These are phyloP conservation scores for Botrytis aclada DNA, from an alignment of 2,329 filamentous ascomycete species.

Conservation along the genomic window DNA sequence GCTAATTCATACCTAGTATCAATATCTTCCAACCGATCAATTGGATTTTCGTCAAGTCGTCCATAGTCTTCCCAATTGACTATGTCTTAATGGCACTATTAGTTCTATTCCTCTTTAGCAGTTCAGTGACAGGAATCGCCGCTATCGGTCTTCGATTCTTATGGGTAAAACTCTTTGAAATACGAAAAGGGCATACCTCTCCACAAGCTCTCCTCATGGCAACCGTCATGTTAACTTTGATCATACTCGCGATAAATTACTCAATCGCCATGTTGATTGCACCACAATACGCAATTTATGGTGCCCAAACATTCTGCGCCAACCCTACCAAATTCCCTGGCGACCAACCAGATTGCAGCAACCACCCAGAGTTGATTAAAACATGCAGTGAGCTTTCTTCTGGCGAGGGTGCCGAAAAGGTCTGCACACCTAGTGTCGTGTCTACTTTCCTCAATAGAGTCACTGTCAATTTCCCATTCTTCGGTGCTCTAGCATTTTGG, in stretches of 20 bases:
- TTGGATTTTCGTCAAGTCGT: constrained; percentile 77
- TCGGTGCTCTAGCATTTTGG: constrained; percentile 92
- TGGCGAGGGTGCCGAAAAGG: constrained; percentile 67
- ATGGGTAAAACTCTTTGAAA: constrained; percentile 90
- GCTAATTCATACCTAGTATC: constrained; percentile 49
- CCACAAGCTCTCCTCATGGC: constrained; percentile 90
- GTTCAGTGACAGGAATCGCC: constrained; percentile 82
- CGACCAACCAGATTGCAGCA: constrained; percentile 70
- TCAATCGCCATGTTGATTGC: constrained; percentile 89
- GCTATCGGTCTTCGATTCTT: constrained; percentile 91
- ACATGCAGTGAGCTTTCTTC: constrained; percentile 76
- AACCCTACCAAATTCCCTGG: constrained; percentile 60
- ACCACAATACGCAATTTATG: constrained; percentile 91
- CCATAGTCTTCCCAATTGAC: constrained; percentile 84
- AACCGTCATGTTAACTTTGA: constrained; percentile 85
- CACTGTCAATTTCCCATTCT: constrained; percentile 91
- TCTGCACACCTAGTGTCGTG: constrained; percentile 88
- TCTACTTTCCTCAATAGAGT: constrained; percentile 92
- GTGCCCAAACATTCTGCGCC: constrained; percentile 91
- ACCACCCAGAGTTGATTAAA: constrained; percentile 68
- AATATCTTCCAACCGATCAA: constrained; percentile 96
- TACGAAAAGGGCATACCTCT: constrained; percentile 82
- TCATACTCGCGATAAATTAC: constrained; percentile 90
- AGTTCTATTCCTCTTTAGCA: constrained; percentile 82
- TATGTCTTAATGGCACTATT: constrained; percentile 85